phyloP scores from a whole-genome alignment of 768 basidiomycete species.

The Butyriboletus loyo region DNA sequence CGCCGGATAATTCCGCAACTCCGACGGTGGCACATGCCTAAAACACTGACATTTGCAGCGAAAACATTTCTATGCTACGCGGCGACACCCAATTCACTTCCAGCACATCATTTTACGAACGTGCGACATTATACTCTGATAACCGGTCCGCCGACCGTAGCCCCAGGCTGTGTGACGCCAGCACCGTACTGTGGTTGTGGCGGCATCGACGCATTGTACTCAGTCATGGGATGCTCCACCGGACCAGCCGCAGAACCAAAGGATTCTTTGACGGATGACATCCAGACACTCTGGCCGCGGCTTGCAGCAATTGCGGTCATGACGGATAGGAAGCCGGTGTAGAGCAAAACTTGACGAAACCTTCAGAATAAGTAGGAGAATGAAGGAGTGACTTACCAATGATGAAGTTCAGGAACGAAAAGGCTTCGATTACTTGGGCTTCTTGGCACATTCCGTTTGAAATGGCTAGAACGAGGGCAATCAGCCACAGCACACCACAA shows the following conservation, averaged over 20 bases:
- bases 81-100: background rate
- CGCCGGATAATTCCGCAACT: conserved; percentile 30
- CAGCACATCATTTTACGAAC: background rate
- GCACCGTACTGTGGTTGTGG: background rate
- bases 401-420: conserved; percentile 38
- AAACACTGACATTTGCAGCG: background rate
- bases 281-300: conserved; percentile 34
- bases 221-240: conserved; percentile 15
- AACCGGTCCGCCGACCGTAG: background rate
- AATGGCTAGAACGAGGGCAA: conserved; percentile 8
- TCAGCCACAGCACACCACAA: background rate
- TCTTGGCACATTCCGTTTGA: conserved; percentile 25
- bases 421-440: conserved; percentile 31
- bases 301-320: conserved; percentile 24
- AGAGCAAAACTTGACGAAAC: conserved; percentile 30
- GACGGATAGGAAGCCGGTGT: conserved; percentile 25
- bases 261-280: conserved; percentile 31
- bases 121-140: background rate
- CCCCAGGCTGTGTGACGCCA: no score
- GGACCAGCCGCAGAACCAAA: conserved; percentile 9
- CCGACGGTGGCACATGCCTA: conserved; percentile 22
- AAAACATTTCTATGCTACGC: background rate
- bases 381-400: conserved; percentile 24
- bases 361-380: background rate
- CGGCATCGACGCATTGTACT: conserved; percentile 9